Evolutionary conservation across 768 basidiomycete species (phyloP).

Genomic region (Suillus subaureus): DNA sequence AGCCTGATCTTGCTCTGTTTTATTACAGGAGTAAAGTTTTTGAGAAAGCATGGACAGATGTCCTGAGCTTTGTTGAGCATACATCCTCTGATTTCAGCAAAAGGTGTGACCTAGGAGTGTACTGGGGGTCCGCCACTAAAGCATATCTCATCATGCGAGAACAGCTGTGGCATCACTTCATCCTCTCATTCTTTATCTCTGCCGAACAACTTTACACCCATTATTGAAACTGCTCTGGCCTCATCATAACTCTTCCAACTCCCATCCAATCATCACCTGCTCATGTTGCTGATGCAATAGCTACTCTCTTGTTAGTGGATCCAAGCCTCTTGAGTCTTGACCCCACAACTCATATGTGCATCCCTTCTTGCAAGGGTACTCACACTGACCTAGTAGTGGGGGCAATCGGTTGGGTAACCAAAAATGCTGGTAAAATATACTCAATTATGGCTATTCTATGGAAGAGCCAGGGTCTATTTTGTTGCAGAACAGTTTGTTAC

Average conservation of each 20-base stretch:
- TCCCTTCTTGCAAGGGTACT: not conserved
- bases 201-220: not conserved
- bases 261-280: not conserved
- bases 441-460: not conserved
- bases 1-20: not conserved
- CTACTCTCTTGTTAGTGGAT: not conserved
- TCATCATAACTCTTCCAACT: not conserved
- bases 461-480: constrained; percentile 1
- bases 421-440: not conserved
- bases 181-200: not conserved
- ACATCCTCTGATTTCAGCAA: not conserved
- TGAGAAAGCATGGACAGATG: not conserved
- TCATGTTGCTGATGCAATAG: not conserved
- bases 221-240: not conserved
- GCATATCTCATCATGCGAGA: not conserved
- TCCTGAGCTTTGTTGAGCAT: not conserved
- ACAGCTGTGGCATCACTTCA: not conserved
- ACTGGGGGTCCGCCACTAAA: not conserved
- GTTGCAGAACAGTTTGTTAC: not conserved
- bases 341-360: not conserved
- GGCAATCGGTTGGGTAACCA: not conserved
- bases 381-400: not conserved
- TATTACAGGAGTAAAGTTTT: not conserved
- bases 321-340: not conserved
- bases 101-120: not conserved